Percentiles rank a stretch among this genome's conserved stretches.
These are phyloP conservation scores for Entonaema liquescens DNA, from an alignment of 495 filamentous ascomycete species.

Conservation along the genomic window DNA sequence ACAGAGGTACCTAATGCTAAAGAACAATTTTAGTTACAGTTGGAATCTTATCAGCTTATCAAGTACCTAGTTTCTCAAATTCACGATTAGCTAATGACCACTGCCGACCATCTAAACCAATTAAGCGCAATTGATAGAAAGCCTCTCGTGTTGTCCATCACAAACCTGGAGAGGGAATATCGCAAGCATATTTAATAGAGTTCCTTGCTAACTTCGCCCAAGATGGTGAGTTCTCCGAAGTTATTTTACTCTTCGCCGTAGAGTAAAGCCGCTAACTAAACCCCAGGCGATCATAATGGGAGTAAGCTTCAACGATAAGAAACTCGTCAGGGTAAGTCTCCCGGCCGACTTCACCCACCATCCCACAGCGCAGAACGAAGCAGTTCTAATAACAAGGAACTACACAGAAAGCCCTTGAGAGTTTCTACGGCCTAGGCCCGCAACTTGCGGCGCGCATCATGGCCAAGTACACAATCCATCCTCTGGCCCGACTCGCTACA, in stretches of 20 bases:
- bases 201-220: conserved; percentile 17
- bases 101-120: conserved; percentile 5
- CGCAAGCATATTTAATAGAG: conserved; percentile 8
- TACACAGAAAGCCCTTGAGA: conserved; percentile 78
- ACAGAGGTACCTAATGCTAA: conserved; percentile 13
- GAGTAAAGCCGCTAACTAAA: conserved; percentile 10
- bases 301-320: conserved; percentile 82
- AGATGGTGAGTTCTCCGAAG: conserved; percentile 24
- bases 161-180: conserved; percentile 16
- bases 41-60: conserved; percentile 31
- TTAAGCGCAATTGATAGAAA: conserved; percentile 8
- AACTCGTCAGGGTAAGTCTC: conserved; percentile 76
- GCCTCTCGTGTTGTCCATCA: background rate
- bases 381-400: conserved; percentile 9
- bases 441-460: conserved; percentile 76
- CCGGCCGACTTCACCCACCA: background rate
- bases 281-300: conserved; percentile 85
- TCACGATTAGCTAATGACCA: conserved; percentile 14
- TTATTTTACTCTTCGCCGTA: background rate
- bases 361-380: background rate
- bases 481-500: conserved; percentile 75
- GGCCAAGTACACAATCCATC: conserved; percentile 86
- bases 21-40: background rate
- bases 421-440: conserved; percentile 89
- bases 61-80: background rate